A percentile compares a stretch with the other conserved stretches of the same genome.
These are phyloP conservation scores for Diospyros lotus DNA, from an alignment of 148 eudicot genomes.

Conservation along the genomic window DNA sequence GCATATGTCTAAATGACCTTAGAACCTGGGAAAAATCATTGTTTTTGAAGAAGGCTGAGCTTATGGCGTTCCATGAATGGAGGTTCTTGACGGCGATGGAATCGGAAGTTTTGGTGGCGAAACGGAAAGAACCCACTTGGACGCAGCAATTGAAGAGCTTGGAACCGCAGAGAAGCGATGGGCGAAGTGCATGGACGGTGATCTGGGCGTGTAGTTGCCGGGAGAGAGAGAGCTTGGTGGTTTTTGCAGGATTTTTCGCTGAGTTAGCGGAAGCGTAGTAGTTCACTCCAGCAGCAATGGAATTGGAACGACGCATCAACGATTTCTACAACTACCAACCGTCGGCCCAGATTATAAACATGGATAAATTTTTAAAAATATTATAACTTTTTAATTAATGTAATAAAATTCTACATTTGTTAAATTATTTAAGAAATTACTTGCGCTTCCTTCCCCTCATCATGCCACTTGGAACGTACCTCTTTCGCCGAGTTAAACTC, in stretches of 20 bases:
- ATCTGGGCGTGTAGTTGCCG: conserved; percentile 11
- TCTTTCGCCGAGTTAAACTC: too few species aligned
- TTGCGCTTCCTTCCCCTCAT: too few species aligned
- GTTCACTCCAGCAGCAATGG: neutral
- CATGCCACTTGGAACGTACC: too few species aligned
- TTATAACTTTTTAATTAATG: too few species aligned
- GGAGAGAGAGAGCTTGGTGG: neutral
- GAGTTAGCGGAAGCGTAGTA: neutral
- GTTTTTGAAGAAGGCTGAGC: conserved; percentile 7
- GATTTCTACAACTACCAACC: neutral
- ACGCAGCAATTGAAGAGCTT: conserved; percentile 10
- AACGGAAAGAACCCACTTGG: conserved; percentile 6
- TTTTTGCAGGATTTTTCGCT: neutral
- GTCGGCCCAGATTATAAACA: too few species aligned
- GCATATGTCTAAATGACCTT: conserved; percentile 1
- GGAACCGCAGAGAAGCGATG: conserved; percentile 1
- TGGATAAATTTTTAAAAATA: too few species aligned
- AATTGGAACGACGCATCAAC: neutral
- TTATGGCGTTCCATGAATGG: conserved; percentile 10
- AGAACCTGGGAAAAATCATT: neutral
- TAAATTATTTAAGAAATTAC: too few species aligned
- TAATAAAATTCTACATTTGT: too few species aligned
- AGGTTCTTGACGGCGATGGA: conserved; percentile 3
- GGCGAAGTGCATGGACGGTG: conserved; percentile 3
- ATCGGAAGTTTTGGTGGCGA: conserved; percentile 1